Percentiles rank a stretch among this genome's conserved stretches.
phyloP scores from a whole-genome alignment of 306 rosid genomes.

The Malus orientalis region DNA sequence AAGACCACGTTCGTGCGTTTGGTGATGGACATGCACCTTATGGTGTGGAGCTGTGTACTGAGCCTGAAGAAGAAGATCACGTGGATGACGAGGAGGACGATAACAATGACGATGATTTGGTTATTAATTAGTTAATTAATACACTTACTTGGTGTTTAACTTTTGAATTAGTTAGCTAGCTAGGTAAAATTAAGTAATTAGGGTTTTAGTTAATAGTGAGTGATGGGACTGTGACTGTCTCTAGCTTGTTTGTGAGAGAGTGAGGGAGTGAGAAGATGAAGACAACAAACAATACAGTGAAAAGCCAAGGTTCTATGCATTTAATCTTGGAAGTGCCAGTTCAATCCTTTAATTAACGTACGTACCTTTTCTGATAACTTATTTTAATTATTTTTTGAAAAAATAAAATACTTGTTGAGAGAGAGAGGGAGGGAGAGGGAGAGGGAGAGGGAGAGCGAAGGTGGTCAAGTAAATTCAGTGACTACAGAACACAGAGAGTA shows the following conservation, averaged over 20 bases:
- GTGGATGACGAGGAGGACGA: neutral
- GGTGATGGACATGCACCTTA: conserved; percentile 80
- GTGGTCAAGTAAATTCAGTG: conserved; percentile 64
- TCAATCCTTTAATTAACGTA: conserved; percentile 33
- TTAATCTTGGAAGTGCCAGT: conserved; percentile 53
- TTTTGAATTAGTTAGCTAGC: neutral
- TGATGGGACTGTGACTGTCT: neutral
- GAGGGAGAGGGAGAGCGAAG: neutral
- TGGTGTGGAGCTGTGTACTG: conserved; percentile 41
- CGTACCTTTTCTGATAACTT: conserved; percentile 12
- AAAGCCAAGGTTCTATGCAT: conserved; percentile 46
- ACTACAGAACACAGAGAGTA: conserved; percentile 37
- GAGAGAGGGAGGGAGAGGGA: neutral
- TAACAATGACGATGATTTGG: neutral
- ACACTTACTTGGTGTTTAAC: neutral
- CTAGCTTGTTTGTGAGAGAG: conserved; percentile 17
- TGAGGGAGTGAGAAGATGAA: conserved; percentile 36
- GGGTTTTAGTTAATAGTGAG: neutral
- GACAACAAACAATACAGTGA: conserved; percentile 77
- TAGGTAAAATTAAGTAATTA: neutral
- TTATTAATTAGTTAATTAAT: neutral
- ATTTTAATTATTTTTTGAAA: neutral
- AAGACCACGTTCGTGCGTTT: conserved; percentile 81
- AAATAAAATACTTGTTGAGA: neutral
- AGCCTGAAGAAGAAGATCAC: conserved; percentile 29